Evolutionary conservation across 2,329 filamentous ascomycete genomes (phyloP), one percentile per base, ranked within the genome.

Genomic region (Elsinoe necatrix): DNA sequence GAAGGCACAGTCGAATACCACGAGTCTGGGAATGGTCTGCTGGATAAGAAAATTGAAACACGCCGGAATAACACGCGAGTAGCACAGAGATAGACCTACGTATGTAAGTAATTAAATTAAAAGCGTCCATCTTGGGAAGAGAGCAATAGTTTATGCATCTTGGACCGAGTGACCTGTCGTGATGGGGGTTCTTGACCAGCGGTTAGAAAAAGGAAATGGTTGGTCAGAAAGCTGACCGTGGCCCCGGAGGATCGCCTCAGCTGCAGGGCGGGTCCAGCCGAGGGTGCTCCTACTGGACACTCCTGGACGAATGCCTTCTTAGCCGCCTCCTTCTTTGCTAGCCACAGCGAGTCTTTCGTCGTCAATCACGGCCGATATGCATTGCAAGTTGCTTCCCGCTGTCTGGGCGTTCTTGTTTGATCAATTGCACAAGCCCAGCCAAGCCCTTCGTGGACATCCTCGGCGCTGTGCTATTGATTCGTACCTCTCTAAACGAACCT

Each of bases 41-140:
- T 52, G 48, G 18, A 39, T 52, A 52, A 52, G 48, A 37, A 35
- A 37, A 52, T 23, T n/a, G 48, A 52, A 37, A 52, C 31, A 31
- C 29, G 14, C 21, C 20, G 11, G 48, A 5, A 23, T 7, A 21
- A 35, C 29, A 37, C 48, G 31, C 48, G 29, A 37, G 18, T 35
- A 37, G n/a, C 48, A 52, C 29, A 23, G 31, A 37, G 48, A 52
- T 52, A 16, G 48, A 52, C 48, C 31, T 52, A 52, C 48, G 48
- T n/a, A 37, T 52, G 48, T 39, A 39, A 52, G 48, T 52, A 39
- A 39, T 39, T 37, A 39, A 52, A 52, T 52, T 52, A 39, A 52
- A 21, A 34, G 34, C 48, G 39, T 39, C 29, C 48, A 52, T 34
- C 25, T 52, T 39, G 25, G 34, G 48, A 52, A 34, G 9, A 16